Conservation (phyloP, 108 stramenopile species). For the Pseudonitzschia delicatissima region DNA sequence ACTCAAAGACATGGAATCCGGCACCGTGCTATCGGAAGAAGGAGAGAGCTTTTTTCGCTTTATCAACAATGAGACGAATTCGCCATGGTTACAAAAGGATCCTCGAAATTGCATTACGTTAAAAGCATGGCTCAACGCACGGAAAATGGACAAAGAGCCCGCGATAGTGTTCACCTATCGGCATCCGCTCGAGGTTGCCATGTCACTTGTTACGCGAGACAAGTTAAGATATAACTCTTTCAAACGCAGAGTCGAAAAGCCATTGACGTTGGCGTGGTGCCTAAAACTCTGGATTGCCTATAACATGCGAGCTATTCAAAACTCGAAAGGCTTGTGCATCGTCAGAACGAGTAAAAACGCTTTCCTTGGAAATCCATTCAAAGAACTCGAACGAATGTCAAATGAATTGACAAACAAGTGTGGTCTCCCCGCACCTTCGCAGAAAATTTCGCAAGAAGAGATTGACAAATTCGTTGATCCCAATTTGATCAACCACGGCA, state of each 20-base stretch:
- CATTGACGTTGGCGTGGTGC: not conserved
- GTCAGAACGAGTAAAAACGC: slow-evolving; percentile 25
- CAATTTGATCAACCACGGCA: slow-evolving; percentile 72
- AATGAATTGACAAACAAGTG: slow-evolving; percentile 69
- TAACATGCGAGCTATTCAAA: not conserved
- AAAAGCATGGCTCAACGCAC: not conserved
- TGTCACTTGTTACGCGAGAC: not conserved
- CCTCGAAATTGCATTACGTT: not conserved
- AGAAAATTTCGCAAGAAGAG: slow-evolving; percentile 44
- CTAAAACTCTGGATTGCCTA: not conserved
- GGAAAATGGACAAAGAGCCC: not conserved
- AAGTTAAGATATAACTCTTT: too few relatives aligned
- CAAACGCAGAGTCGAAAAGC: too few relatives aligned
- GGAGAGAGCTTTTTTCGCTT: too few relatives aligned
- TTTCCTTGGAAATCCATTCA: slow-evolving; percentile 54
- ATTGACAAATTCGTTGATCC: slow-evolving; percentile 83
- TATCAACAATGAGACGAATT: not conserved
- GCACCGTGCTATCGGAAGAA: not conserved
- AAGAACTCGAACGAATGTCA: slow-evolving; percentile 67
- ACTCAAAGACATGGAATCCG: not conserved
- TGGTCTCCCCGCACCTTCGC: slow-evolving; percentile 56
- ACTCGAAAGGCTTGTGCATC: not conserved
- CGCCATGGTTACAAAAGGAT: not conserved
- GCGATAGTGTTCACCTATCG: not conserved
- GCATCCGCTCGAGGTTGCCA: not conserved